phyloP scores from a whole-genome alignment of 139 green algal genomes.

The Chlorella sp. region DNA sequence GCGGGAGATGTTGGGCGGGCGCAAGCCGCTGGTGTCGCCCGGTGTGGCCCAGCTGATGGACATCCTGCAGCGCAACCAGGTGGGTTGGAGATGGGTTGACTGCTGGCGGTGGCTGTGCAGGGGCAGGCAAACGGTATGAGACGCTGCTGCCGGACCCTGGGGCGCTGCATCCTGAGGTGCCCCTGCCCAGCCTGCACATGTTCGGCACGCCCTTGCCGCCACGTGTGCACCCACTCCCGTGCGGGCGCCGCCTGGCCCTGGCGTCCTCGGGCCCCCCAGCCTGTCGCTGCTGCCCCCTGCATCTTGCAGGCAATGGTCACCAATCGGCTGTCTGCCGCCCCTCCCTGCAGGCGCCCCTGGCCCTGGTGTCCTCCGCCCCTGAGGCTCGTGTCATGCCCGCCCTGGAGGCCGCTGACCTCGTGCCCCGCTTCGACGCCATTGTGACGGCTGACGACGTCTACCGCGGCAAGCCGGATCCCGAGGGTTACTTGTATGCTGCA shows the following conservation, averaged over 20 bases:
- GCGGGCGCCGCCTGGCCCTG: background rate
- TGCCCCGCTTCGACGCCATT: slow-evolving; percentile 72
- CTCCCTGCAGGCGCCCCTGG: slow-evolving; percentile 58
- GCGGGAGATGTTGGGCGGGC: slow-evolving; percentile 54
- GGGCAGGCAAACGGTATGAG: no score
- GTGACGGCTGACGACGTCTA: slow-evolving; percentile 84
- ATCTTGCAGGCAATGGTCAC: no score
- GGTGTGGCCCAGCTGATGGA: slow-evolving; percentile 76
- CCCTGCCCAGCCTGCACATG: no score
- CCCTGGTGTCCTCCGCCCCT: slow-evolving; percentile 73
- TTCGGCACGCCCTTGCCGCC: no score
- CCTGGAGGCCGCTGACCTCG: slow-evolving; percentile 64
- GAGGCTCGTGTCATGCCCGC: slow-evolving; percentile 52
- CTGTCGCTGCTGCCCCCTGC: no score
- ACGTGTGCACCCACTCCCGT: no score
- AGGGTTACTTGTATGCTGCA: slow-evolving; percentile 78
- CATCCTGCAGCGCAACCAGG: slow-evolving; percentile 52
- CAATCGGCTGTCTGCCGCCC: no score
- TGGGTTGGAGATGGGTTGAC: background rate
- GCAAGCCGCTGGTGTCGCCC: slow-evolving; percentile 48
- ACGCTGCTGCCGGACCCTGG: no score
- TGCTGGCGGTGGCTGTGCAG: background rate
- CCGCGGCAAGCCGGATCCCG: slow-evolving; percentile 75
- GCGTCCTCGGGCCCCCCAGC: background rate
- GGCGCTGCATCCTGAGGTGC: no score